Base-by-base conservation (phyloP, 805 yeast species). In the Blastobotrys americana region DNA sequence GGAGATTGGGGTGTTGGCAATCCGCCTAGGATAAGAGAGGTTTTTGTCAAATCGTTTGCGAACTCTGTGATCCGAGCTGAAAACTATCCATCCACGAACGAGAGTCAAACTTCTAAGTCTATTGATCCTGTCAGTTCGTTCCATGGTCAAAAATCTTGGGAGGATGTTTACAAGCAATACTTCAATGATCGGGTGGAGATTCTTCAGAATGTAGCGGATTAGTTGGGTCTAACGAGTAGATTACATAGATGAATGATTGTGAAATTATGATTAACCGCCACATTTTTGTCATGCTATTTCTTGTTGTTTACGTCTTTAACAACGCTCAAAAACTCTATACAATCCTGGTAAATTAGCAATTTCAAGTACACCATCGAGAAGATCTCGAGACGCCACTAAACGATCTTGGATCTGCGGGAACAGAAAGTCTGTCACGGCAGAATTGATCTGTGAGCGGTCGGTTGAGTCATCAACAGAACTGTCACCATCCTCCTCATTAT, bases 281-380 rank as follows among this genome's bases (percentile, higher is more conserved):
- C n/a, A n/a, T n/a, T 8, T 33, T 33, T 16, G 35, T 4, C 15
- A 33, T 8, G 35, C 15, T 16, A 4, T 33, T 5, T 8, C 35
- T 18, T 33, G 35, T 33, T 33, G 35, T 15, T 33, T 33, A 35
- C 21, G 21, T 16, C 16, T 3, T 36, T 35, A 64, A 40, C 98
- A 93, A 59, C 98, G 72, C 66, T 93, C 98, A 68, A 93, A 93
- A 3, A 94, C 95, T 55, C 73, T 77, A 63, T 93, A 93, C 45
- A 93, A 67, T 0, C 95, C 95, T 1, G 97, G 97, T 23, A 93
- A 63, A 58, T 82, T 88, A 0, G 98, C 97, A 33, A 93, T 77
- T 60, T 90, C 96, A 3, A 85, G 74, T 3, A 88, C 77, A 45
- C 77, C 80, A 10, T 68, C 57, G 3, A 63, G 52, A 31, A 87